A percentile compares a stretch with the other conserved stretches of the same genome.
These are phyloP conservation scores for Amanita subjunquillea DNA, from an alignment of 768 basidiomycete species.

Conservation along the genomic window DNA sequence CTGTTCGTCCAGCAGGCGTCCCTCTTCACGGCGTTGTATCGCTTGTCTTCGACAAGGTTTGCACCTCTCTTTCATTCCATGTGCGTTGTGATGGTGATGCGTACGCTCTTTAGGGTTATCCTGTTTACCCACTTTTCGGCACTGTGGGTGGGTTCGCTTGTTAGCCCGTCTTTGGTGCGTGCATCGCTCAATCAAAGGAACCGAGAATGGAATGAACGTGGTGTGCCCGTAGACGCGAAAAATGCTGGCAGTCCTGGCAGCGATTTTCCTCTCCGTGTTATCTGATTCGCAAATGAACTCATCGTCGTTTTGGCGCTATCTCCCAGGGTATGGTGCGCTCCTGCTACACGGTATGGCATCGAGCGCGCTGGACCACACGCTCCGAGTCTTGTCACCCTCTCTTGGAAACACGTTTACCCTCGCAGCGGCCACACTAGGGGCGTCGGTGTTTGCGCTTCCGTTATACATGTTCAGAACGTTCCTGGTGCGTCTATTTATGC, in stretches of 20 bases:
- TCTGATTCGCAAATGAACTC: slow-evolving; percentile 40
- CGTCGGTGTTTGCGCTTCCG: slow-evolving; percentile 51
- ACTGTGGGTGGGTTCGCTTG: slow-evolving; percentile 50
- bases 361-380: slow-evolving; percentile 52
- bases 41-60: slow-evolving; percentile 59
- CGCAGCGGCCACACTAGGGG: slow-evolving; percentile 50
- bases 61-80: slow-evolving; percentile 10
- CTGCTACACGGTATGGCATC: slow-evolving; percentile 49
- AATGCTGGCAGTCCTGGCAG: slow-evolving; percentile 31
- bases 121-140: slow-evolving; percentile 62
- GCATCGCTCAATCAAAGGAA: not conserved
- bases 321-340: slow-evolving; percentile 63
- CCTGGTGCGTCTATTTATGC: slow-evolving; percentile 31
- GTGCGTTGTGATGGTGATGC: not conserved
- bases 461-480: slow-evolving; percentile 53
- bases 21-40: slow-evolving; percentile 58
- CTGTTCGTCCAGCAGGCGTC: slow-evolving; percentile 61
- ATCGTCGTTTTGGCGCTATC: slow-evolving; percentile 28
- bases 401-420: slow-evolving; percentile 46
- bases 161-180: slow-evolving; percentile 39
- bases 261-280: slow-evolving; percentile 45
- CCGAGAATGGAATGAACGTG: not conserved
- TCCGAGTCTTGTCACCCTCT: slow-evolving; percentile 44
- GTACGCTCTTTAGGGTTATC: slow-evolving; percentile 43
- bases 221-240: slow-evolving; percentile 34